Evolutionary conservation across 257 asterid species (phyloP).

Genomic region (Cruciata laevipes): DNA sequence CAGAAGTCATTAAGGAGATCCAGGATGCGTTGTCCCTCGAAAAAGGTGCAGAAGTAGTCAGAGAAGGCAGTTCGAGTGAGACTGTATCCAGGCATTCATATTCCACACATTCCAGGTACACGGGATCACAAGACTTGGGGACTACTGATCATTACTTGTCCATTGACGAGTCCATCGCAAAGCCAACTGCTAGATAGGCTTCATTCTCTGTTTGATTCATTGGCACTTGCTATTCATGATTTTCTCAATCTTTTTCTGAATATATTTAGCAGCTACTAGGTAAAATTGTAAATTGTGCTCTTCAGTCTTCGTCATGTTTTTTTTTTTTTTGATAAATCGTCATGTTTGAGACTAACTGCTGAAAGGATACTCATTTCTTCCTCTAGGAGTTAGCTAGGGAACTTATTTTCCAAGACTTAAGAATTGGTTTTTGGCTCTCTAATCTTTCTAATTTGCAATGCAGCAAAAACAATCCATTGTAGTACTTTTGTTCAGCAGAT

Average conservation of each 20-base stretch:
- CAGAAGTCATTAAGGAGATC: constrained; percentile 87
- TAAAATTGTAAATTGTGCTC: constrained; percentile 1
- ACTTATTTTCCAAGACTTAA: too few species aligned
- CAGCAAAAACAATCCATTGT: too few species aligned
- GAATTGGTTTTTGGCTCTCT: too few species aligned
- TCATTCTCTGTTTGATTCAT: background rate
- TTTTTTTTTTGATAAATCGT: too few species aligned
- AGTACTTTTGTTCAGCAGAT: too few species aligned
- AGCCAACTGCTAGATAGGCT: constrained; percentile 72
- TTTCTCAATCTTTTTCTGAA: background rate
- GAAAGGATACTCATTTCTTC: background rate
- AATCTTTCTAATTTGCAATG: too few species aligned
- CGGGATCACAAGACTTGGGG: constrained; percentile 59
- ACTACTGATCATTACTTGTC: constrained; percentile 61
- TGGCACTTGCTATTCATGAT: background rate
- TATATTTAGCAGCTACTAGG: background rate
- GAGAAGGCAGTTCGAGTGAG: constrained; percentile 82
- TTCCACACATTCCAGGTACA: constrained; percentile 59
- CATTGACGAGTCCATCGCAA: constrained; percentile 67
- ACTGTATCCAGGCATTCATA: constrained; percentile 41
- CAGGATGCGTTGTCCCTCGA: constrained; percentile 83
- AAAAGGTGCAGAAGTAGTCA: constrained; percentile 51
- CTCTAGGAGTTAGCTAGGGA: too few species aligned
- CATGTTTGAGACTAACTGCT: background rate
- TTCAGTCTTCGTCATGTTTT: background rate